Evolutionary conservation across 1,284 basidiomycete genomes (phyloP).

Genomic region (Puccinia sorghi): DNA sequence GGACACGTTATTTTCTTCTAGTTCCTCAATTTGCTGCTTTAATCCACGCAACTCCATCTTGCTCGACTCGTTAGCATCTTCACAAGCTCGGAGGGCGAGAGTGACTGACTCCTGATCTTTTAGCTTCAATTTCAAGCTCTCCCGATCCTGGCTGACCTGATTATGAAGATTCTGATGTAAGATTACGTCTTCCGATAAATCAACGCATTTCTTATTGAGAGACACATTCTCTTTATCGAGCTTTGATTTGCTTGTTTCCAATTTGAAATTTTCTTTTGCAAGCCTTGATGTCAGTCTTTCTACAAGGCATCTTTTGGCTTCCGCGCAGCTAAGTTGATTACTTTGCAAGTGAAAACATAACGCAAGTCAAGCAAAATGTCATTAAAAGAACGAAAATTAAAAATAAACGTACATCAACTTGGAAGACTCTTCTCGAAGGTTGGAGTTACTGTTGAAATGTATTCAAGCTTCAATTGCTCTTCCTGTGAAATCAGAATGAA

Average conservation of each 20-base stretch:
- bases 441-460: neutral
- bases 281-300: conserved; percentile 6
- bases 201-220: neutral
- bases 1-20: conserved; percentile 1
- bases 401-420: neutral
- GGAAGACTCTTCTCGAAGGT: neutral
- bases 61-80: conserved; percentile 11
- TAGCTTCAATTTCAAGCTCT: conserved; percentile 1
- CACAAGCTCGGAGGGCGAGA: conserved; percentile 9
- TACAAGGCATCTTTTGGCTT: conserved; percentile 3
- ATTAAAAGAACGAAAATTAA: neutral
- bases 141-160: neutral
- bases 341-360: neutral
- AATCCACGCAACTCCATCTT: neutral
- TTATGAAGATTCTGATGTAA: neutral
- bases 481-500: neutral
- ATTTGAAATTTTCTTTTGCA: conserved; percentile 8
- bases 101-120: neutral
- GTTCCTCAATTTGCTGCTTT: neutral
- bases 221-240: neutral
- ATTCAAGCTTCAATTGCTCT: neutral
- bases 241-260: conserved; percentile 3
- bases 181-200: neutral
- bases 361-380: neutral
- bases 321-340: conserved; percentile 1